Base-by-base conservation (phyloP, 805 yeast genomes). In the Metschnikowia lochheadii region DNA sequence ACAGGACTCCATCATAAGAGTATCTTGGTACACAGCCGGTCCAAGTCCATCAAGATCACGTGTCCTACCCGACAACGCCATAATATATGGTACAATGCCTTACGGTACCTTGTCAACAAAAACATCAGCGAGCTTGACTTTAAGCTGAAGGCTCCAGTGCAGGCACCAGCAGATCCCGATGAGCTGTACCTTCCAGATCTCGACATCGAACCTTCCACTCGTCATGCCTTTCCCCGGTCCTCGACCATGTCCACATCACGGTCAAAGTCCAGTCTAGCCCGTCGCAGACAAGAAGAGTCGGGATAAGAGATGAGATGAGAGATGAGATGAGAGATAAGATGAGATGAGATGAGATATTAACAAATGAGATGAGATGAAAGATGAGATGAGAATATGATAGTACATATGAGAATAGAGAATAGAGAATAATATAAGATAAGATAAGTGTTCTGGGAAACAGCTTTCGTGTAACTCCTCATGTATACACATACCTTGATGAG, bases 1-100 rank as follows among this genome's bases (percentile, higher is more conserved):
- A 84, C 94, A 0, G 97, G 97, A 0, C 69, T 92, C 38, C 88
- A 85, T 66, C 88, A 87, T 67, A 89, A 87, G 76, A 83, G 94
- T 61, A 85, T 92, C 48, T 66, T 91, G 45, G 81, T 94, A 37
- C 84, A 78, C 51, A 83, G 96, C 2, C 80, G 80, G 46, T 80
- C 80, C 40, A 80, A 85, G 48, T 71, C 81, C 3, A 69, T 92
- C 57, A 88, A 84, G 67, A 73, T 92, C 48, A 92, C 98, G 0
- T 91, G 97, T 68, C 84, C 94, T 6, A 87, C 89, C 1, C 79
- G 94, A 62, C 85, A 84, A 56, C 81, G 96, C 40, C 98, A 92
- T 65, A 88, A 88, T 62, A 83, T 89, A 37, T 92, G 99, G 99
- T 85, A 77, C 65, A 85, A 88, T 60, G 87, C 96, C 0, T 72